Conservation (phyloP, 306 rosid species). For the Crotalaria pallida region DNA sequence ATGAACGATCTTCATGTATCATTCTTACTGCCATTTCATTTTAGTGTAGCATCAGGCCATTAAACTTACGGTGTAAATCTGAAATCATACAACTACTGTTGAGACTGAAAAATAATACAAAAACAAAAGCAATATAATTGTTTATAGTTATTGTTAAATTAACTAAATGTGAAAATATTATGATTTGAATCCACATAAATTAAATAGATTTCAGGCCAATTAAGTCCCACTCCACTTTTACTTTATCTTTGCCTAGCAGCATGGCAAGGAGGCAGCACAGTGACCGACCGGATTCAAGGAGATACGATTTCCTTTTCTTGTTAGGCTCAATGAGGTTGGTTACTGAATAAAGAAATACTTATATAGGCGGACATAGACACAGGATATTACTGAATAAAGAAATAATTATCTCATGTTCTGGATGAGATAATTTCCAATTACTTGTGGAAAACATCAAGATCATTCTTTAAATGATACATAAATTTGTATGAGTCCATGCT, state of each 20-base stretch:
- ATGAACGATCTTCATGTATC: neutral
- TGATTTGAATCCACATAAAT: neutral
- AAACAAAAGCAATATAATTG: neutral
- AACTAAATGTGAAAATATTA: neutral
- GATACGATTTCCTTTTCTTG: neutral
- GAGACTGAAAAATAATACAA: neutral
- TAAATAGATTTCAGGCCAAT: neutral
- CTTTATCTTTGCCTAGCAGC: neutral
- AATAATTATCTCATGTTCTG: too few relatives aligned
- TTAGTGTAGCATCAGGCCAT: neutral
- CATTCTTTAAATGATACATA: neutral
- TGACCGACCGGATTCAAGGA: neutral
- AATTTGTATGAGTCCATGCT: too few relatives aligned
- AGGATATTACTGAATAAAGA: too few relatives aligned
- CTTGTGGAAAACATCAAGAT: neutral
- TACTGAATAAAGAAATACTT: neutral
- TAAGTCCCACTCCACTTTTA: neutral
- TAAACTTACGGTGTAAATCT: neutral
- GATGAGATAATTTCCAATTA: neutral
- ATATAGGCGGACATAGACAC: neutral
- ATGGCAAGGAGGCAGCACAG: neutral
- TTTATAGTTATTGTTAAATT: neutral
- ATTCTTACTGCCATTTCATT: neutral
- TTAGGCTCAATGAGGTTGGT: neutral
- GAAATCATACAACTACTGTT: neutral